A percentile compares a stretch with the other conserved stretches of the same genome.
Conservation (phyloP, 345 rosid genomes). For the Gynandropsis gynandra region DNA sequence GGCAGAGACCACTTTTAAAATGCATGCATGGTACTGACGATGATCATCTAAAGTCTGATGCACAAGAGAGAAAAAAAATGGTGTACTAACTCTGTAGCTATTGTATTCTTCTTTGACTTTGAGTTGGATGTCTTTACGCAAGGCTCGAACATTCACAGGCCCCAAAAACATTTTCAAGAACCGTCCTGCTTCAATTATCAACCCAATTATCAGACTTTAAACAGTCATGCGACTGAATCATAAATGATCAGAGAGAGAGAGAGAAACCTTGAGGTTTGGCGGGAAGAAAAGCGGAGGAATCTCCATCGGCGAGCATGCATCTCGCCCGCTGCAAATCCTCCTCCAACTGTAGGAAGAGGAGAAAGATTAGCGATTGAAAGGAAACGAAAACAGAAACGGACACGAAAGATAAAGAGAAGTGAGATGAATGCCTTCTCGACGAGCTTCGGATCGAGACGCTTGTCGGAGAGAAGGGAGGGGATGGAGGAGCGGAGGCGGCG, state of each 20-base stretch:
- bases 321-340: conserved; percentile 79
- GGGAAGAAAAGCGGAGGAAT: conserved; percentile 77
- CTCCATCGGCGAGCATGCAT: conserved; percentile 71
- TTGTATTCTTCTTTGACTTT: conserved; percentile 98
- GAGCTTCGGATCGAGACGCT: conserved; percentile 41
- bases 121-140: conserved; percentile 72
- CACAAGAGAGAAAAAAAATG: background rate
- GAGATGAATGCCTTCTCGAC: conserved; percentile 45
- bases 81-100: conserved; percentile 59
- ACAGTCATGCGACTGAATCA: background rate
- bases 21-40: conserved; percentile 1
- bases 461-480: conserved; percentile 34
- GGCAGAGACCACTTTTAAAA: background rate
- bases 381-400: background rate
- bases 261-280: conserved; percentile 52
- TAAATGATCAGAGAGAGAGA: background rate
- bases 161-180: conserved; percentile 85
- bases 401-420: background rate
- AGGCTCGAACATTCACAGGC: conserved; percentile 87
- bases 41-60: background rate
- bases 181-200: conserved; percentile 34
- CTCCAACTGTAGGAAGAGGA: conserved; percentile 40
- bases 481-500: conserved; percentile 54
- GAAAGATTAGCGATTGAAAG: background rate
- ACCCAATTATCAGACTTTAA: background rate